Base-by-base conservation (phyloP, 768 basidiomycete genomes). In the Rhizopogon vulgaris region DNA sequence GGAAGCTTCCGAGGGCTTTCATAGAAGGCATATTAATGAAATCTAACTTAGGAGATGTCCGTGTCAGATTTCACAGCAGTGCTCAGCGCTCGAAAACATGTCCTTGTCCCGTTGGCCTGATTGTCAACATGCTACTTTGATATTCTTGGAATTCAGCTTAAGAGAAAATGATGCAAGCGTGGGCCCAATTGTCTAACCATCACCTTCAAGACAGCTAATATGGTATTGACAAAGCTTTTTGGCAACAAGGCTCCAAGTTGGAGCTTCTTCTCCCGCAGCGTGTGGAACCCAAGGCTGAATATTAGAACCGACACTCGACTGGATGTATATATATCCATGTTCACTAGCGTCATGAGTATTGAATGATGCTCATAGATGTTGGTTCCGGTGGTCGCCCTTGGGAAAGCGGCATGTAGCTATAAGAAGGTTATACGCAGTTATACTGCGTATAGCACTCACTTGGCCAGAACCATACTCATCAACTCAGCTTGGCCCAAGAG, bases 1-100 rank as follows among this genome's bases (percentile, higher is more conserved):
- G 43, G 45, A 34, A 46, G 18, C 14, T 24, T 46, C 45, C 45
- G 45, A 46, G 45, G 45, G 45, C 45, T 6, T 46, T 46, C 45
- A 46, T 46, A 22, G 43, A 34, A 8, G 22, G 15, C 18, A 45
- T 32, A 46, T 46, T 46, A 46, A 46, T 45, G 28, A 32, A 22
- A 45, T 18, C 17, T 32, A 22, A 45, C 17, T 28, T n/a, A 43
- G 27, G 32, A 34, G 32, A 34, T 34, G 12, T 43, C 12, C 17
- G 42, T 28, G 27, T 28, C 41, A 11, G 28, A 30, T 30, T 30
- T 45, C 42, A 45, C 41, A 43, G 41, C 41, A n/a, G 25, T 12
- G 11, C 22, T 14, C 41, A 17, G n/a, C 42, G 11, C 6, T 12
- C 11, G 6, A 28, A 2, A 28, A 2, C 28, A 28, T 17, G 28